Evolutionary conservation across 2,329 filamentous ascomycete species (phyloP).

Genomic region (Meredithiella fracta): DNA sequence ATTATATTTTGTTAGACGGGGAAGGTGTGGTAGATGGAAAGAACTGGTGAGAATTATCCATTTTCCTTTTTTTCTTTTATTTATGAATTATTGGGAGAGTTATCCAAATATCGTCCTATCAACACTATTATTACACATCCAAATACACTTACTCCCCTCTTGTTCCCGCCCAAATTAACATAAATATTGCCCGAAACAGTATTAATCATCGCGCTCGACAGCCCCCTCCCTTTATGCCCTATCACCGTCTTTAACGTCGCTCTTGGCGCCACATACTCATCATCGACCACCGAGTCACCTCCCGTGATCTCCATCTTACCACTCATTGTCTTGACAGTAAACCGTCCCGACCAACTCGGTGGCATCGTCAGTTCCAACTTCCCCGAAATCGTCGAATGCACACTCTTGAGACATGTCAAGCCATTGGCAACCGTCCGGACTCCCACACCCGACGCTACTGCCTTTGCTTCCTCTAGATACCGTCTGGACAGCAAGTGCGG

Average conservation of each 20-base stretch:
- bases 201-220: not conserved
- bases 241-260: not conserved
- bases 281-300: not conserved
- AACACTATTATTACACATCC: not conserved
- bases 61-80: not conserved
- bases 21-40: not conserved
- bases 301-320: not conserved
- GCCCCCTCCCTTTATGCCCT: not conserved
- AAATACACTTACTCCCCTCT: not conserved
- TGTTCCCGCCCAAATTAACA: not conserved
- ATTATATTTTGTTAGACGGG: not conserved
- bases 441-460: not conserved
- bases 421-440: not conserved
- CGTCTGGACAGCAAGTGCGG: not conserved
- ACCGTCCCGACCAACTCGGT: not conserved
- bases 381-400: slow-evolving; percentile 2
- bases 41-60: not conserved
- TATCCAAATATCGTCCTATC: not conserved
- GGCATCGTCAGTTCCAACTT: not conserved
- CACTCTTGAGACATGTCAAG: slow-evolving; percentile 5
- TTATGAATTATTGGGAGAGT: not conserved
- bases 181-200: slow-evolving; percentile 3
- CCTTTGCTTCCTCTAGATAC: not conserved
- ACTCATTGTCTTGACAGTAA: not conserved
- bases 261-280: not conserved